A percentile compares a stretch with the other conserved stretches of the same genome.
Conservation (phyloP, 176 grass and related monocot genomes). For the Panicum miliaceum region DNA sequence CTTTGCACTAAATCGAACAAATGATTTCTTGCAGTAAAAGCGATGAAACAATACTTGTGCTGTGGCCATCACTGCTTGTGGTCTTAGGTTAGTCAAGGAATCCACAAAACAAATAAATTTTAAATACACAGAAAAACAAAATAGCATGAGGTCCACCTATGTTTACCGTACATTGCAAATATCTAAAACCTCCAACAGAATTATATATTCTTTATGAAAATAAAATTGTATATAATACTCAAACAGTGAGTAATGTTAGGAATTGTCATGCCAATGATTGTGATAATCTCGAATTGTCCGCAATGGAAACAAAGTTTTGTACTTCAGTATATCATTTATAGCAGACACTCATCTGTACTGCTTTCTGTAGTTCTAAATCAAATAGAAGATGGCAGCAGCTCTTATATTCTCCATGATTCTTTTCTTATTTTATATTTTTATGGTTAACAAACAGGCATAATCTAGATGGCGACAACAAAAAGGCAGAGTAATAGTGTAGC, state of each 20-base stretch:
- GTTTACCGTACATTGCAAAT: conserved; percentile 16
- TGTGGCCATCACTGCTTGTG: conserved; percentile 94
- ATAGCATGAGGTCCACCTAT: not conserved
- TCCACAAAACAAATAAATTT: conserved; percentile 11
- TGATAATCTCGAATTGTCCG: not conserved
- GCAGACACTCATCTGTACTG: not conserved
- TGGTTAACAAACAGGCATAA: not conserved
- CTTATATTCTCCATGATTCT: not conserved
- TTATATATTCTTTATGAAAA: not conserved
- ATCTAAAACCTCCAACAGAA: not conserved
- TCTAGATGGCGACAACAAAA: not conserved
- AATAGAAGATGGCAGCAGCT: conserved; percentile 7
- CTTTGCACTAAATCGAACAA: conserved; percentile 87
- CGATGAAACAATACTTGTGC: conserved; percentile 92
- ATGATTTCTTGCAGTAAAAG: conserved; percentile 97
- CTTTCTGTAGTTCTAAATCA: conserved; percentile 5
- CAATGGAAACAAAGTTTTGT: conserved; percentile 1
- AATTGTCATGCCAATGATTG: not conserved
- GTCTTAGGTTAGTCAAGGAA: conserved; percentile 64
- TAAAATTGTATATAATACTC: not conserved
- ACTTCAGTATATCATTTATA: conserved; percentile 14
- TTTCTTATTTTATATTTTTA: not conserved
- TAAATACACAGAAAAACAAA: not conserved
- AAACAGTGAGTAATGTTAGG: conserved; percentile 8
- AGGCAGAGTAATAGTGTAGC: not conserved